Base-by-base conservation (phyloP, 805 yeast species). In the Debaryomyces tyrocola region DNA sequence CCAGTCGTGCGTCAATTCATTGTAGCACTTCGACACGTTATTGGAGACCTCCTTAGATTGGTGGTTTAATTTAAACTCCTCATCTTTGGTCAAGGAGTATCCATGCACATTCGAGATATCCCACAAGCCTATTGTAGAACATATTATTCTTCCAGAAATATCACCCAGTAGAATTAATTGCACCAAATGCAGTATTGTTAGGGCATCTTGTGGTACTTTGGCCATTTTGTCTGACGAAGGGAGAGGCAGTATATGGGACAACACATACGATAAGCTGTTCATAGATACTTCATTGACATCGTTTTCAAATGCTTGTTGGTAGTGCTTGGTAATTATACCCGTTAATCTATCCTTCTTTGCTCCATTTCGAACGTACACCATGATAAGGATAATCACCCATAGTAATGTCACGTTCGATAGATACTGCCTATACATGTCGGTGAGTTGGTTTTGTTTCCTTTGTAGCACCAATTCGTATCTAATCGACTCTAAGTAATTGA, bases 121-220 rank as follows among this genome's bases (percentile, higher is more conserved):
- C 74, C 74, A 72, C 18, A 67, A 37, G 4, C 72, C 74, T 21
- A 70, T 40, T 8, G 62, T 53, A 39, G 71, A 61, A 50, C 73
- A 67, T 8, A 71, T 44, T 5, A 69, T 62, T 40, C 74, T 48
- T 2, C 59, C 56, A 6, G 73, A 55, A 3, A 69, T 51, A 4
- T 47, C 46, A 6, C 63, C 66, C 2, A 47, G 45, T 4, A 45
- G 33, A 0, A 62, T 50, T 17, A 53, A 36, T 1, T 43, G 14
- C 34, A 14, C 34, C 14, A 31, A 14, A 14, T 12, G 17, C 34
- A n/a, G 34, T 12, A 14, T 12, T n/a, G 34, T 31, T 14, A 31
- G 17, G 14, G 17, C 14, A 31, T 4, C 17, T 3, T 3, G 17
- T 8, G 34, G 17, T 6, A 31, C 17, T 4, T 3, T 14, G 14